These are phyloP conservation scores for Blastobotrys robertii DNA, from an alignment of 805 yeast species.

Conservation along the genomic window DNA sequence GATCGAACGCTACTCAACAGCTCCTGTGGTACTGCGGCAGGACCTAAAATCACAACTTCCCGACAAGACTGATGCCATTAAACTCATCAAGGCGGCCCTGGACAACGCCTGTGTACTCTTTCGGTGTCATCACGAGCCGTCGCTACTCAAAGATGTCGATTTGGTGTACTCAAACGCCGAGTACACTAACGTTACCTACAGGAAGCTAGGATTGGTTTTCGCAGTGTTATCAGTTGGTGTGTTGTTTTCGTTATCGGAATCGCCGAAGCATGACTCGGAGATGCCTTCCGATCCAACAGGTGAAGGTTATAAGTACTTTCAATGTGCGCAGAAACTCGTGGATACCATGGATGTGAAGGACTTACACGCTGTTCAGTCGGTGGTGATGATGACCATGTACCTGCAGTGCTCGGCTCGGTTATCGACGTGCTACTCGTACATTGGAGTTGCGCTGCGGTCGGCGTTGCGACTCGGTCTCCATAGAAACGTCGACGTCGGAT, in stretches of 20 bases:
- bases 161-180: not conserved
- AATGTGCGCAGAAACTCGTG: not conserved
- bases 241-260: not conserved
- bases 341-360: not conserved
- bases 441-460: not conserved
- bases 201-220: not conserved
- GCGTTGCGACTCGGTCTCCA: not conserved
- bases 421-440: constrained; percentile 1
- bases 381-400: constrained; percentile 1
- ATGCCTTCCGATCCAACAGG: not conserved
- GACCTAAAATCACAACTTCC: not conserved
- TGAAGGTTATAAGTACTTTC: not conserved
- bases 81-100: not conserved
- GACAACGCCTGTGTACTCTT: not conserved
- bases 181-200: not conserved
- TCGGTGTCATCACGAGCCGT: not conserved
- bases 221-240: not conserved
- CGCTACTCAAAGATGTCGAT: not conserved
- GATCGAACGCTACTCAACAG: not conserved
- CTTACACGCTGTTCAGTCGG: not conserved
- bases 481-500: not conserved
- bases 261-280: not conserved
- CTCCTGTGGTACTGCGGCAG: not conserved
- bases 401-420: constrained; percentile 2
- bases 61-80: not conserved